Evolutionary conservation across 768 basidiomycete species (phyloP).

Genomic region (Termitomyces sp.): DNA sequence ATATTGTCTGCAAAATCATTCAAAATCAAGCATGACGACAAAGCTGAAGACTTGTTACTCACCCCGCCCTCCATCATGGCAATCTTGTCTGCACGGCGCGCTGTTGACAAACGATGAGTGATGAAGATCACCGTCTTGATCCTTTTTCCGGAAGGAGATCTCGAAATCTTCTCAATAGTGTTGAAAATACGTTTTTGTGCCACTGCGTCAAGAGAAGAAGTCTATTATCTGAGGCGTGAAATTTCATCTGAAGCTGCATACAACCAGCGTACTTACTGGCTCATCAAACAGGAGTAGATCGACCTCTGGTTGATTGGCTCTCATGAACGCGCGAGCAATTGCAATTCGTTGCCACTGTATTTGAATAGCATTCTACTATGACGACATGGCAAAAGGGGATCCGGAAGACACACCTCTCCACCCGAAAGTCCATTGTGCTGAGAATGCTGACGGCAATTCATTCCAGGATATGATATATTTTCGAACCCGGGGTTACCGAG

Average conservation of each 20-base stretch:
- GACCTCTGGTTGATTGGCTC: constrained; percentile 66
- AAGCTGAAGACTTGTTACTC: constrained; percentile 13
- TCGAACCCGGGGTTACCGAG: constrained; percentile 62
- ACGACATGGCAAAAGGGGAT: background rate
- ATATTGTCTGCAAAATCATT: constrained; percentile 48
- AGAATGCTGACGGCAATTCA: constrained; percentile 22
- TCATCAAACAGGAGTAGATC: constrained; percentile 84
- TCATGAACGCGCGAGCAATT: constrained; percentile 83
- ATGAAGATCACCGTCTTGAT: constrained; percentile 77
- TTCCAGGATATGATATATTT: constrained; percentile 40
- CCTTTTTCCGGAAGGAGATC: constrained; percentile 47
- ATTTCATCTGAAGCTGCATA: background rate
- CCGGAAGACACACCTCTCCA: constrained; percentile 58
- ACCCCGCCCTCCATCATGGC: constrained; percentile 82
- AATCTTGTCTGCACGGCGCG: constrained; percentile 79
- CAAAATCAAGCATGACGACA: constrained; percentile 7
- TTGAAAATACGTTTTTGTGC: constrained; percentile 79
- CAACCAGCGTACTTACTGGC: constrained; percentile 43
- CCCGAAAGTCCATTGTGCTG: constrained; percentile 70
- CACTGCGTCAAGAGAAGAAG: constrained; percentile 73
- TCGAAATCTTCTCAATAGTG: constrained; percentile 62
- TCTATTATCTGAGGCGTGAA: constrained; percentile 34
- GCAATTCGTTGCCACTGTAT: constrained; percentile 83
- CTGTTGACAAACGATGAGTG: constrained; percentile 77
- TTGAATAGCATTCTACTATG: background rate